phyloP scores from a whole-genome alignment of 164 flowering plant genomes.

The Sextonia rubra region DNA sequence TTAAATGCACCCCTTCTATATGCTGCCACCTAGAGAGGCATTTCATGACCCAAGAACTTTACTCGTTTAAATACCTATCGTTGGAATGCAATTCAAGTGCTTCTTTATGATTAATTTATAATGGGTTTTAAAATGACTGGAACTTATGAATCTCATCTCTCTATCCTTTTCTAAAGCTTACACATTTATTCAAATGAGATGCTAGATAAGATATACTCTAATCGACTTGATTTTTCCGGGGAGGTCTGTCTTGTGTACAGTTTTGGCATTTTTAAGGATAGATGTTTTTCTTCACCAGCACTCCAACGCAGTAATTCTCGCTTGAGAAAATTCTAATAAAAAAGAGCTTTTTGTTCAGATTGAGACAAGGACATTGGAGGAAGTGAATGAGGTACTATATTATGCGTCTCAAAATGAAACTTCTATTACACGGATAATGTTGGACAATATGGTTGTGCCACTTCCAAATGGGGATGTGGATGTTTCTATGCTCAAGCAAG shows the following conservation, averaged over 20 bases:
- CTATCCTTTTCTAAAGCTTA: not conserved
- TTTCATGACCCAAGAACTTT: too few relatives aligned
- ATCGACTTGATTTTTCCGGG: not conserved
- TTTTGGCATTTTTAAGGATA: not conserved
- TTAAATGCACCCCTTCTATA: too few relatives aligned
- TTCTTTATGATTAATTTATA: too few relatives aligned
- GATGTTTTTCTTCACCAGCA: not conserved
- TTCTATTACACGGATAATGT: slow-evolving; percentile 81
- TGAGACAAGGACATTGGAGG: slow-evolving; percentile 92
- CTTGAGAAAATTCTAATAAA: not conserved
- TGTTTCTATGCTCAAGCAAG: slow-evolving; percentile 87
- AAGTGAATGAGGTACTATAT: slow-evolving; percentile 71
- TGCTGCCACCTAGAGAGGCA: too few relatives aligned
- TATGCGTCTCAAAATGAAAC: slow-evolving; percentile 67
- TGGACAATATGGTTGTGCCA: slow-evolving; percentile 96
- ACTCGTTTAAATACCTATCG: too few relatives aligned
- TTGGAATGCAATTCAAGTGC: too few relatives aligned
- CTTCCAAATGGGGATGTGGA: slow-evolving; percentile 76
- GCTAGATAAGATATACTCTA: too few relatives aligned
- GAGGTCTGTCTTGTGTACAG: not conserved
- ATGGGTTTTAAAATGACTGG: too few relatives aligned
- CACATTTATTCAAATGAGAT: not conserved
- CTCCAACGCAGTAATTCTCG: not conserved
- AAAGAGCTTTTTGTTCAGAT: slow-evolving; percentile 35
- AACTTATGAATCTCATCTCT: not conserved